phyloP scores from a whole-genome alignment of 1,139 yeast species.

The Diutina siamensis region DNA sequence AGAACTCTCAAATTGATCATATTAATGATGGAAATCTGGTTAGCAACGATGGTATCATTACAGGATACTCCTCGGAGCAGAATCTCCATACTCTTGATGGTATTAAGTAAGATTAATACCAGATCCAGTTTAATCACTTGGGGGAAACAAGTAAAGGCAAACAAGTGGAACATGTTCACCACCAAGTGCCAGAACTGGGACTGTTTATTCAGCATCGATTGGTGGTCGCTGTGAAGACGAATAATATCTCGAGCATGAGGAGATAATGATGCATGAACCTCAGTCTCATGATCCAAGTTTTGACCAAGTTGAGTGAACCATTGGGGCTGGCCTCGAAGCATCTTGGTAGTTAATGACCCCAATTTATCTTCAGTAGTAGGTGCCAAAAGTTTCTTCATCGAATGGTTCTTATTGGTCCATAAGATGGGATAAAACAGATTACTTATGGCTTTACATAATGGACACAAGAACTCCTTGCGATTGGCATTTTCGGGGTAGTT shows the following conservation, averaged over 20 bases:
- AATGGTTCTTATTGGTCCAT: constrained; percentile 31
- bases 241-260: constrained; percentile 20
- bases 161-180: constrained; percentile 24
- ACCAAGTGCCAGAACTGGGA: constrained; percentile 20
- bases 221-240: constrained; percentile 8
- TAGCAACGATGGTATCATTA: constrained; percentile 29
- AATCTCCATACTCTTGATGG: constrained; percentile 57
- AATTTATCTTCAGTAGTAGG: background rate
- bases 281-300: constrained; percentile 16
- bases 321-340: constrained; percentile 6
- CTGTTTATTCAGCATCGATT: constrained; percentile 12
- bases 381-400: constrained; percentile 11
- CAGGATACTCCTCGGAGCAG: constrained; percentile 46
- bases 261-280: constrained; percentile 16
- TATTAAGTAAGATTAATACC: constrained; percentile 31
- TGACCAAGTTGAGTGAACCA: constrained; percentile 21
- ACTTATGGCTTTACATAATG: constrained; percentile 79
- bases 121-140: constrained; percentile 27
- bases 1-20: constrained; percentile 48
- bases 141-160: constrained; percentile 30
- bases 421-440: constrained; percentile 73
- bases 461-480: constrained; percentile 72
- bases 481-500: constrained; percentile 69
- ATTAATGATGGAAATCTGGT: constrained; percentile 50
- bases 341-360: background rate